Evolutionary conservation across 768 basidiomycete genomes (phyloP).

Genomic region (Macrolepiota fuliginosa): DNA sequence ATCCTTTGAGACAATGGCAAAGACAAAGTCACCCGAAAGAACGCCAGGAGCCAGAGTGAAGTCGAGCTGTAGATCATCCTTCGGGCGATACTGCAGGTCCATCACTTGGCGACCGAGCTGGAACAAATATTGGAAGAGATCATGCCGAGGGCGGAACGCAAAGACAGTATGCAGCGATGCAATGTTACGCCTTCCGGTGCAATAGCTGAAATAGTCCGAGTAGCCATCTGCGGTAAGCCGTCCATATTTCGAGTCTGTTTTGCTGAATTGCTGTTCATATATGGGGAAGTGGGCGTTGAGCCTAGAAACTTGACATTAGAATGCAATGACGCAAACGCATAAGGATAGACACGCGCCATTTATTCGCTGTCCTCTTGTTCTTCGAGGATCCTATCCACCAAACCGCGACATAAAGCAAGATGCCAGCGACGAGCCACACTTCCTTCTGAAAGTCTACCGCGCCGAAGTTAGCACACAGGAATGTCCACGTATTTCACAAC

Average conservation of each 20-base stretch:
- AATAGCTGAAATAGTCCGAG: constrained; percentile 81
- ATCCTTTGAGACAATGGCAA: constrained; percentile 80
- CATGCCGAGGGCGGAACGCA: constrained; percentile 80
- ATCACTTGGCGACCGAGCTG: constrained; percentile 62
- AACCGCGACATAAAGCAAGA: constrained; percentile 56
- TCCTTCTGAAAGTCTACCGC: constrained; percentile 65
- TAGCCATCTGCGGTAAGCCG: constrained; percentile 63
- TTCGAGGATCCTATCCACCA: constrained; percentile 57
- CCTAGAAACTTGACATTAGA: constrained; percentile 36
- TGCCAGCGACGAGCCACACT: constrained; percentile 45
- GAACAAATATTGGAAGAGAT: constrained; percentile 64
- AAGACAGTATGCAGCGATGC: constrained; percentile 79
- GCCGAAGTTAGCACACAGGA: not conserved
- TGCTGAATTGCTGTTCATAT: constrained; percentile 73
- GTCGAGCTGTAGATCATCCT: constrained; percentile 74
- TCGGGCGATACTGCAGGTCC: constrained; percentile 71
- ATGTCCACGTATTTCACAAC: not conserved
- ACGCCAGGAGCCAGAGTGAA: constrained; percentile 62
- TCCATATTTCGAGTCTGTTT: constrained; percentile 49
- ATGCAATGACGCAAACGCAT: constrained; percentile 14
- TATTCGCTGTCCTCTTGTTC: constrained; percentile 60
- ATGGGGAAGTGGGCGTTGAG: constrained; percentile 55
- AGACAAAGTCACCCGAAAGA: constrained; percentile 68
- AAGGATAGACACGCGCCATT: constrained; percentile 50
- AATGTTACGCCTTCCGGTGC: constrained; percentile 80